Percentiles rank a stretch among this genome's conserved stretches.
These are phyloP conservation scores for Bolboschoenoplectus hybrid DNA, from an alignment of 202 grass and related monocot species.

Conservation along the genomic window DNA sequence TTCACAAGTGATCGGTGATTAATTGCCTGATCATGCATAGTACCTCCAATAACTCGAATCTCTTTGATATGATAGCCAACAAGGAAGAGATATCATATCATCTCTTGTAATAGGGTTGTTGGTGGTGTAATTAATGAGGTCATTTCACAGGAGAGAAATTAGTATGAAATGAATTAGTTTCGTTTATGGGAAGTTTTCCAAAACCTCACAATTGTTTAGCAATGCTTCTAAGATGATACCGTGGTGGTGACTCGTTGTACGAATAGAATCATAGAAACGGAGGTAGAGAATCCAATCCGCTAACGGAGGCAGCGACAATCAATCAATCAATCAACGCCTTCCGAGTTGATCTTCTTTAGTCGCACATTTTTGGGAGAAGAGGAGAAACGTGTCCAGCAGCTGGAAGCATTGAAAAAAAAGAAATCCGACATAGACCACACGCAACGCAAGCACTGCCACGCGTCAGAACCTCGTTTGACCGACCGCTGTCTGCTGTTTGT, in stretches of 20 bases:
- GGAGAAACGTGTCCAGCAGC: neutral
- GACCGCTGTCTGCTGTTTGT: slow-evolving; percentile 41
- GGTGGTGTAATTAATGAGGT: too few species aligned
- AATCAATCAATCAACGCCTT: neutral
- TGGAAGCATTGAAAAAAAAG: neutral
- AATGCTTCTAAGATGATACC: too few species aligned
- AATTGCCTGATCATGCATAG: neutral
- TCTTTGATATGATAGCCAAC: neutral
- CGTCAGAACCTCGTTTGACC: slow-evolving; percentile 46
- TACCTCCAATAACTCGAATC: neutral
- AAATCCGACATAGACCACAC: slow-evolving; percentile 18
- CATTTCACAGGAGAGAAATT: too few species aligned
- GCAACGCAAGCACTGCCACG: slow-evolving; percentile 46
- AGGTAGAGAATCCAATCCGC: neutral
- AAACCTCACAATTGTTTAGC: too few species aligned
- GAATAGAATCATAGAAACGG: neutral
- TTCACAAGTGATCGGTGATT: neutral
- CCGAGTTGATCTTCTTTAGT: neutral
- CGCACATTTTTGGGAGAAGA: neutral
- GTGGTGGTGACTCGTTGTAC: neutral
- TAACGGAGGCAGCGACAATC: neutral
- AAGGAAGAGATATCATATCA: neutral
- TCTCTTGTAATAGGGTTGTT: too few species aligned
- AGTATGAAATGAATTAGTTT: too few species aligned
- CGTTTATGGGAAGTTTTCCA: too few species aligned